phyloP scores from a whole-genome alignment of 164 flowering plant species.

The Piper betle region DNA sequence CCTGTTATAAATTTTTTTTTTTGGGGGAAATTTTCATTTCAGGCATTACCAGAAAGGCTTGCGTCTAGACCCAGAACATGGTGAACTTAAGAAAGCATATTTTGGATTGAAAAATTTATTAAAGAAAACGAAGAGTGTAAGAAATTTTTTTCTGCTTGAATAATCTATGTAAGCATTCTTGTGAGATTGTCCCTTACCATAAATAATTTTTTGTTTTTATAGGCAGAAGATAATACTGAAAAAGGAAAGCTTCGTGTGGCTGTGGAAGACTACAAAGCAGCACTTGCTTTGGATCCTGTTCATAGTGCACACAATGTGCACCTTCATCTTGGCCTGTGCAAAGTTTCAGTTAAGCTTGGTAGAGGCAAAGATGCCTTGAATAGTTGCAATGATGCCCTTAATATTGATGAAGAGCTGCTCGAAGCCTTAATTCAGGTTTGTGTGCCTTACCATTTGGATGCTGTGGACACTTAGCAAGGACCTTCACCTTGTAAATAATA shows the following conservation, averaged over 20 bases:
- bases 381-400: slow-evolving; percentile 76
- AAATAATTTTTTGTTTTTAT: slow-evolving; percentile 5
- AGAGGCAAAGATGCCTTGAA: slow-evolving; percentile 82
- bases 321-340: slow-evolving; percentile 85
- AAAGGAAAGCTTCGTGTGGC: slow-evolving; percentile 89
- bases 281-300: slow-evolving; percentile 74
- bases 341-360: slow-evolving; percentile 81
- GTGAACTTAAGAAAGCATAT: slow-evolving; percentile 86
- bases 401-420: slow-evolving; percentile 64
- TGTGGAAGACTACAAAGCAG: slow-evolving; percentile 74
- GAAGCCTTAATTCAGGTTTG: slow-evolving; percentile 90
- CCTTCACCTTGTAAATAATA: neutral
- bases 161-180: neutral
- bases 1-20: neutral
- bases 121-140: slow-evolving; percentile 91
- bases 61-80: slow-evolving; percentile 89
- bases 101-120: slow-evolving; percentile 89
- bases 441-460: neutral
- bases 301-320: slow-evolving; percentile 82
- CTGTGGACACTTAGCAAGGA: neutral
- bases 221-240: slow-evolving; percentile 88
- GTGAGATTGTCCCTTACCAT: too few relatives aligned
- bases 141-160: slow-evolving; percentile 9
- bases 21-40: slow-evolving; percentile 6
- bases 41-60: slow-evolving; percentile 98